These are phyloP conservation scores for Hura crepitans DNA, from an alignment of 441 rosid genomes.

Conservation along the genomic window DNA sequence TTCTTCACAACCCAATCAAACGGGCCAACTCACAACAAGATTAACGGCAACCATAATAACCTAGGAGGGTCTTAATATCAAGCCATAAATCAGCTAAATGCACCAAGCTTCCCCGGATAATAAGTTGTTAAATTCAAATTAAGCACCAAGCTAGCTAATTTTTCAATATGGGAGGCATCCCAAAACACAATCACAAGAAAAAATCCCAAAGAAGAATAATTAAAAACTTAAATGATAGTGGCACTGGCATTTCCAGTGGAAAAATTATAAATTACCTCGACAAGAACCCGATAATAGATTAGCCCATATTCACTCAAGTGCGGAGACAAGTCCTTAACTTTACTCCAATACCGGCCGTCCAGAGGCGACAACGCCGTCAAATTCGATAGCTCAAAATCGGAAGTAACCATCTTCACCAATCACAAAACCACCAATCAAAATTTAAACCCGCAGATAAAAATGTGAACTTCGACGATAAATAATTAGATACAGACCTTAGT, in stretches of 20 bases:
- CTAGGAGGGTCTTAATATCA: background rate
- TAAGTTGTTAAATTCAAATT: background rate
- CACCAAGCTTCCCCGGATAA: background rate
- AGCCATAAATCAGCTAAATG: background rate
- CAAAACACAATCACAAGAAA: background rate
- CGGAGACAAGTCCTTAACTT: conserved; percentile 82
- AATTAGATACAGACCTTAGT: conserved; percentile 3
- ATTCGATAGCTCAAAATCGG: conserved; percentile 56
- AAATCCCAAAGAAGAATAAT: background rate
- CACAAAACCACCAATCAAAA: conserved; percentile 3
- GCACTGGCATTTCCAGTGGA: background rate
- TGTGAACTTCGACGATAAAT: background rate
- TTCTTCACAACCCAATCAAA: background rate
- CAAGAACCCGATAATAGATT: conserved; percentile 68
- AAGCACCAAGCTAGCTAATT: background rate
- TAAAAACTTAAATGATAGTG: background rate
- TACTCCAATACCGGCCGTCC: conserved; percentile 90
- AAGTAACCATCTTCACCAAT: conserved; percentile 42
- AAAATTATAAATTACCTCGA: conserved; percentile 53
- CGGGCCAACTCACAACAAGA: background rate
- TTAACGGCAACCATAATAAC: background rate
- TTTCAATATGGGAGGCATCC: background rate
- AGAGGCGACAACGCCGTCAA: conserved; percentile 84
- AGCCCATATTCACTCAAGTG: conserved; percentile 83
- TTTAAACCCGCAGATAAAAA: background rate